Conservation (phyloP, 768 basidiomycete genomes). For the Pleurotus cornucopiae region DNA sequence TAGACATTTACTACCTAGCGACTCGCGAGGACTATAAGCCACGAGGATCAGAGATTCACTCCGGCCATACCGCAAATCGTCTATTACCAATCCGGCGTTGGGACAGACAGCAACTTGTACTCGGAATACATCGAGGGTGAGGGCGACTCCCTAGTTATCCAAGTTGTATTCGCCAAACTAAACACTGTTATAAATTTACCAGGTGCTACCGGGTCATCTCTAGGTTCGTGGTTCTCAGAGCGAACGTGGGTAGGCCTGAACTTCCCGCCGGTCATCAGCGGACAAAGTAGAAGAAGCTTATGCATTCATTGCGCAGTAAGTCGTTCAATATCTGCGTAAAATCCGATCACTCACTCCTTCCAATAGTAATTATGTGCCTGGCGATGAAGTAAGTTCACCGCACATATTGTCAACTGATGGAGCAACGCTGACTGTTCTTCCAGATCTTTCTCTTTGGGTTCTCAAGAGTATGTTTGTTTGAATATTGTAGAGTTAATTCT, state of each 20-base stretch:
- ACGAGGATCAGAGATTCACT: slow-evolving; percentile 38
- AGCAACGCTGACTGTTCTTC: slow-evolving; percentile 9
- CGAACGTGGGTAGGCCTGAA: slow-evolving; percentile 6
- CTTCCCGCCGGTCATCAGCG: slow-evolving; percentile 27
- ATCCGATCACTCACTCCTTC: not conserved
- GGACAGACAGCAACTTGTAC: slow-evolving; percentile 52
- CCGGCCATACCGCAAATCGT: slow-evolving; percentile 55
- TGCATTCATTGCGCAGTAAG: slow-evolving; percentile 78
- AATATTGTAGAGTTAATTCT: not conserved
- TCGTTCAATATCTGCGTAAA: slow-evolving; percentile 6
- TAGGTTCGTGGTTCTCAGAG: slow-evolving; percentile 38
- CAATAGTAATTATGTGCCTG: slow-evolving; percentile 61
- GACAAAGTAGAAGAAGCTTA: slow-evolving; percentile 78
- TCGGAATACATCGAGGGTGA: slow-evolving; percentile 58
- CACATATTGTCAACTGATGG: not conserved
- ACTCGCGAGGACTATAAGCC: slow-evolving; percentile 47
- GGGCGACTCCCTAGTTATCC: too few species aligned
- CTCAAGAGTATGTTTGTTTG: slow-evolving; percentile 46
- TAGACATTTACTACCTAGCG: slow-evolving; percentile 29
- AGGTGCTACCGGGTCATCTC: slow-evolving; percentile 62
- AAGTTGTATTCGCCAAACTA: not conserved
- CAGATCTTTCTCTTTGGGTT: slow-evolving; percentile 80
- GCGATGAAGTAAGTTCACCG: slow-evolving; percentile 54
- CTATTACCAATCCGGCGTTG: slow-evolving; percentile 62
- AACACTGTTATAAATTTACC: slow-evolving; percentile 3